Conservation (phyloP, 768 basidiomycete species). For the Flagelloscypha sp. region DNA sequence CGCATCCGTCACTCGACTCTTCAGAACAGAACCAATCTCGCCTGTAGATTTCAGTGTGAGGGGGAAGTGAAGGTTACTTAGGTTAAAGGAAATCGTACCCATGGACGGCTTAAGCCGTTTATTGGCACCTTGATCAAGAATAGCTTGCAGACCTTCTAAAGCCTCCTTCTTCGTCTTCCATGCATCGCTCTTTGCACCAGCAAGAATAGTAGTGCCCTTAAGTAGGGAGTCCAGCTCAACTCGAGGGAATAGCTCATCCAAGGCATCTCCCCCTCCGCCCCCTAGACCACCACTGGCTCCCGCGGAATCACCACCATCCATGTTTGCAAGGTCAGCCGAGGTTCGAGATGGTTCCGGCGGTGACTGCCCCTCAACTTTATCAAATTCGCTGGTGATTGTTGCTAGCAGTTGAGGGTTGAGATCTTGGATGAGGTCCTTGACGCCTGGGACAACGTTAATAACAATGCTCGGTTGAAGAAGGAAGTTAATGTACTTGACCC, state of each 20-base stretch:
- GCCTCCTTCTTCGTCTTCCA: conserved; percentile 98
- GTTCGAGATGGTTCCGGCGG: conserved; percentile 72
- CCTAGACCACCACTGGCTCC: conserved; percentile 31
- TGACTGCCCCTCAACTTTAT: conserved; percentile 73
- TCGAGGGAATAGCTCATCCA: conserved; percentile 93
- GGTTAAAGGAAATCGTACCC: conserved; percentile 40
- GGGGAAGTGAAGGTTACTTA: conserved; percentile 4
- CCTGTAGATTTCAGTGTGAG: conserved; percentile 35
- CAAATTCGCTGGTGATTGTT: conserved; percentile 88
- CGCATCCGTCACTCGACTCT: conserved; percentile 80
- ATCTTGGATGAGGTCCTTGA: conserved; percentile 89
- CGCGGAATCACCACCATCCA: conserved; percentile 33
- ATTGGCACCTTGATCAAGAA: conserved; percentile 86
- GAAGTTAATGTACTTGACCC: conserved; percentile 58
- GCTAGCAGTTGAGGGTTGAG: conserved; percentile 87
- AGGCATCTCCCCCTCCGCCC: conserved; percentile 45
- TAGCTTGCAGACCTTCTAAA: conserved; percentile 71
- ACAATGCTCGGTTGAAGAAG: conserved; percentile 5
- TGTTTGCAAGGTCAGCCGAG: conserved; percentile 63
- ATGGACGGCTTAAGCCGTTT: conserved; percentile 86
- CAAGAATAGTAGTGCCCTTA: conserved; percentile 72
- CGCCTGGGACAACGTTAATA: conserved; percentile 39
- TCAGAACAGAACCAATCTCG: conserved; percentile 84
- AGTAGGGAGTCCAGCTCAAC: conserved; percentile 86
- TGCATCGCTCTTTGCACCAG: conserved; percentile 83